Conservation (phyloP, 139 green algal genomes). For the Tetraselmis chui region DNA sequence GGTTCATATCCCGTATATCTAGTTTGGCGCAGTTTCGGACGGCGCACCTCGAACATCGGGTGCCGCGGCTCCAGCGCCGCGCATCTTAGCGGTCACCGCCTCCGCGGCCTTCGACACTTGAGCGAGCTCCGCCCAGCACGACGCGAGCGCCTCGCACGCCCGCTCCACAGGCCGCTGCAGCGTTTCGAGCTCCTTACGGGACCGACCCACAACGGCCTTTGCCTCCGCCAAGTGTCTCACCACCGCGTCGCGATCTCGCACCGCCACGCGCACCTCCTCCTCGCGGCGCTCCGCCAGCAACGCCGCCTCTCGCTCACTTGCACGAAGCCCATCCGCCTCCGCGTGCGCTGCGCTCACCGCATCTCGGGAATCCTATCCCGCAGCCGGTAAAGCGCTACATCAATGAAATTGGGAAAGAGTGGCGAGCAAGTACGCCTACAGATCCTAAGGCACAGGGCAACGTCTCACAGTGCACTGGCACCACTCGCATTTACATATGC, state of each 20-base stretch:
- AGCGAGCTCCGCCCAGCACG: background rate
- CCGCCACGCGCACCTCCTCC: background rate
- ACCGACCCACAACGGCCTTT: background rate
- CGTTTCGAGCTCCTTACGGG: background rate
- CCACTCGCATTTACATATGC: no score
- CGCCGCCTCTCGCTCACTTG: background rate
- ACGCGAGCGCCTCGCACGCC: background rate
- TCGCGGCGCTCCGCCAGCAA: background rate
- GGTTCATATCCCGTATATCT: no score
- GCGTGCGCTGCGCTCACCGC: background rate
- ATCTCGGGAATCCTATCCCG: background rate
- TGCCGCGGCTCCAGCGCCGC: background rate
- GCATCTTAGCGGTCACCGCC: background rate
- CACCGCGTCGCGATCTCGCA: background rate
- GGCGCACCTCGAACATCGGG: background rate
- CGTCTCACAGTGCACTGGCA: no score
- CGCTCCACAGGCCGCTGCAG: background rate
- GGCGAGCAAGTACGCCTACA: no score
- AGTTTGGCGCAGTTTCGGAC: no score
- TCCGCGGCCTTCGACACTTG: background rate
- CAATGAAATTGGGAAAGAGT: no score
- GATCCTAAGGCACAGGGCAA: no score
- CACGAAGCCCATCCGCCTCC: background rate
- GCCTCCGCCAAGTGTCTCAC: background rate
- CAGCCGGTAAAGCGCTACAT: no score